Evolutionary conservation across 805 yeast species (phyloP).

Genomic region (Pichia cabralensis): DNA sequence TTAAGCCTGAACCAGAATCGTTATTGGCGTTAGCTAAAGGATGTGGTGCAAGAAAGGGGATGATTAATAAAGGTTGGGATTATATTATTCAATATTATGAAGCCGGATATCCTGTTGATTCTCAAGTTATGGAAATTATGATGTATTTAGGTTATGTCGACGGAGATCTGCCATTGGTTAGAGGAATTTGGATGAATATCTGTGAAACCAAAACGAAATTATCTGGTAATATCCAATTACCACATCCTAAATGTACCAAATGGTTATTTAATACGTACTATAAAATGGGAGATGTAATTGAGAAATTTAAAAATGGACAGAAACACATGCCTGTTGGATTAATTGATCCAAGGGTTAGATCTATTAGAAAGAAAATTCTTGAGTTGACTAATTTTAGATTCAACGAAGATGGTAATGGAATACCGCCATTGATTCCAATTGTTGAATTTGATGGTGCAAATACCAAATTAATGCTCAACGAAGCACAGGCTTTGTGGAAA

Average conservation of each 20-base stretch:
- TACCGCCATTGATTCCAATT: conserved; percentile 66
- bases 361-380: conserved; percentile 30
- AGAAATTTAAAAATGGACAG: not conserved
- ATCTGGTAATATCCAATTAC: conserved; percentile 11
- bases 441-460: conserved; percentile 23
- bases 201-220: conserved; percentile 17
- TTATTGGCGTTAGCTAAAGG: conserved; percentile 56
- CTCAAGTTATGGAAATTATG: conserved; percentile 53
- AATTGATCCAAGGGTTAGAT: conserved; percentile 30
- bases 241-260: conserved; percentile 19
- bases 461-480: conserved; percentile 45
- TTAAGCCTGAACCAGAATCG: conserved; percentile 32
- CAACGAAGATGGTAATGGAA: conserved; percentile 32
- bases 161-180: conserved; percentile 62
- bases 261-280: conserved; percentile 37
- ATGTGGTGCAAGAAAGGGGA: conserved; percentile 43
- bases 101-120: conserved; percentile 22
- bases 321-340: conserved; percentile 22
- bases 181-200: conserved; percentile 47
- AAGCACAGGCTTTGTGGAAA: conserved; percentile 70
- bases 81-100: conserved; percentile 57
- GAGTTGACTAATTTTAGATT: conserved; percentile 23
- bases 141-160: conserved; percentile 68
- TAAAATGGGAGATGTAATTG: conserved; percentile 6
- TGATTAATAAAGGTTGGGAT: conserved; percentile 62